Conservation (phyloP, 139 green algal genomes). For the Chlamydomonas incerta region DNA sequence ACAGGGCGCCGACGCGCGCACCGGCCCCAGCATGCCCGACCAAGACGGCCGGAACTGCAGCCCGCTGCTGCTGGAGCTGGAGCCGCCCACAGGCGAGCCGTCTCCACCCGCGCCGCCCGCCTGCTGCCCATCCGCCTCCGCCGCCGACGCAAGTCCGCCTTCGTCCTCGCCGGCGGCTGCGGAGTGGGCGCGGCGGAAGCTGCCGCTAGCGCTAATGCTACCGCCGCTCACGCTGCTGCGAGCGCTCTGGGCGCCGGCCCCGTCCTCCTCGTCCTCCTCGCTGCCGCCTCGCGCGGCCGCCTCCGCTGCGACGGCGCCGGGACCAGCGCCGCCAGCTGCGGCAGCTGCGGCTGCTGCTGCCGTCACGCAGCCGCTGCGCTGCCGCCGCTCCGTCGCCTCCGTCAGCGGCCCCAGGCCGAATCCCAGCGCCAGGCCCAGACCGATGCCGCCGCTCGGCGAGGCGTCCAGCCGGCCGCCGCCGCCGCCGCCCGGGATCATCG, state of each 20-base stretch:
- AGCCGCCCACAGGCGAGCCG: neutral
- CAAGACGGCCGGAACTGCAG: slow-evolving; percentile 35
- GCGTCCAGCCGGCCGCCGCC: neutral
- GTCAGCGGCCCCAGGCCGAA: neutral
- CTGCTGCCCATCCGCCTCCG: no score
- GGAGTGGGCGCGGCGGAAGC: neutral
- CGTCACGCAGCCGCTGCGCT: neutral
- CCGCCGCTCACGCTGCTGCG: neutral
- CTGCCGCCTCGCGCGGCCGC: no score
- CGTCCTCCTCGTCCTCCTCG: no score
- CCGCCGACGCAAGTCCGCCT: neutral
- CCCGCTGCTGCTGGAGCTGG: neutral
- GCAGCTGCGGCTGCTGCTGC: neutral
- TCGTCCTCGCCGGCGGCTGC: neutral
- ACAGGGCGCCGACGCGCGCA: neutral
- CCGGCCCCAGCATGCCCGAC: neutral
- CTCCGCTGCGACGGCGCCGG: no score
- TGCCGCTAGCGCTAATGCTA: neutral
- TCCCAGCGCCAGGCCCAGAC: slow-evolving; percentile 3
- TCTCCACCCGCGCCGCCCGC: neutral
- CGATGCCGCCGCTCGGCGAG: slow-evolving; percentile 5
- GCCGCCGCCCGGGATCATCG: neutral
- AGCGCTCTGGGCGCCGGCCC: no score
- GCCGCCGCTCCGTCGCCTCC: neutral
- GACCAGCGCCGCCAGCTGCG: neutral